Evolutionary conservation across 176 grass and related monocot species (phyloP).

Genomic region (Cenchrus purpureus): DNA sequence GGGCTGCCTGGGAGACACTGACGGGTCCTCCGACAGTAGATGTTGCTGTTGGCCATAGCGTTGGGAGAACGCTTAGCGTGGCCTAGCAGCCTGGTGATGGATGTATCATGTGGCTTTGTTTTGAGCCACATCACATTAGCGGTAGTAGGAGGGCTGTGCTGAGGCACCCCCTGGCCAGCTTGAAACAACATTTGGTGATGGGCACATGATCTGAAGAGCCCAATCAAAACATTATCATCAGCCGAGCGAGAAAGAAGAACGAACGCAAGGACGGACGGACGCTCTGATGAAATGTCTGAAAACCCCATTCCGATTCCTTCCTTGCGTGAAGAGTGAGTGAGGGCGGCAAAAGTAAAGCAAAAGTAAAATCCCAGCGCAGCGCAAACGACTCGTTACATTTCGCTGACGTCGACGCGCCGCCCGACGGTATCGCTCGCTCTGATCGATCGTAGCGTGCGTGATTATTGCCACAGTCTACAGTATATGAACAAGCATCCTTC

Average conservation of each 20-base stretch:
- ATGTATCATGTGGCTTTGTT: conserved; percentile 23
- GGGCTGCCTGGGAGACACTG: not conserved
- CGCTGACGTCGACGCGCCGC: not conserved
- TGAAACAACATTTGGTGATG: not conserved
- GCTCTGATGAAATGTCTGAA: not conserved
- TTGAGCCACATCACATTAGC: not conserved
- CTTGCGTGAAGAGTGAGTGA: not conserved
- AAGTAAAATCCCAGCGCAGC: not conserved
- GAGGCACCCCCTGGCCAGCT: not conserved
- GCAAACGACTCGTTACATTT: not conserved
- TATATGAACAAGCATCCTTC: not conserved
- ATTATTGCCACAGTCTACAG: not conserved
- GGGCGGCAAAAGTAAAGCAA: not conserved
- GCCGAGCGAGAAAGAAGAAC: no score
- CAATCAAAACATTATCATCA: not conserved
- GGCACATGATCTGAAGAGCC: conserved; percentile 13
- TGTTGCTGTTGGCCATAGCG: not conserved
- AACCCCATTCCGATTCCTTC: not conserved
- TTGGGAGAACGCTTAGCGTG: not conserved
- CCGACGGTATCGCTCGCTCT: not conserved
- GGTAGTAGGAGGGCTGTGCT: not conserved
- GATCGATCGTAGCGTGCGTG: not conserved
- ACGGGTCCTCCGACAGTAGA: not conserved
- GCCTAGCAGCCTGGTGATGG: not conserved
- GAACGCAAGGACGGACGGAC: no score